A percentile compares a stretch with the other conserved stretches of the same genome.
These are phyloP conservation scores for Stachybotrys chartarum DNA, from an alignment of 2,329 filamentous ascomycete genomes.

Conservation along the genomic window DNA sequence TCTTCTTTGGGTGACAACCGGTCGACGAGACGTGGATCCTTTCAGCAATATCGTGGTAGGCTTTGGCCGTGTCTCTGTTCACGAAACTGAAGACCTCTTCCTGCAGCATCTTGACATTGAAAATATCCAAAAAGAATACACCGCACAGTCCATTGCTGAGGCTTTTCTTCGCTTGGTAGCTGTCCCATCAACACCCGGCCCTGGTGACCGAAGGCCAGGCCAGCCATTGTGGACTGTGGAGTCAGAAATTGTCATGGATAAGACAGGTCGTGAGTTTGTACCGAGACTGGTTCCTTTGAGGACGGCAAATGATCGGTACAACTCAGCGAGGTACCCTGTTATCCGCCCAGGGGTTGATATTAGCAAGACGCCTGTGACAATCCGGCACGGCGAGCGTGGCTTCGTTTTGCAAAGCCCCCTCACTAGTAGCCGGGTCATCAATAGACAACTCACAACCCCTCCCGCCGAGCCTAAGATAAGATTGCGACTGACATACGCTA, in stretches of 20 bases:
- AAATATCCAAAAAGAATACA: not conserved
- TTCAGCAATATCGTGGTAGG: constrained; percentile 3
- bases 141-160: not conserved
- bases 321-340: not conserved
- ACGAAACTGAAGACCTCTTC: not conserved
- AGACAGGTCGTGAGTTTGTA: not conserved
- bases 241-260: not conserved
- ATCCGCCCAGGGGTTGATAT: not conserved
- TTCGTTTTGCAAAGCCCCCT: too few relatives aligned
- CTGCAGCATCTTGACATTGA: not conserved
- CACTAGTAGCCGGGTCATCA: too few relatives aligned
- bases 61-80: not conserved
- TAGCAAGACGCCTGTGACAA: not conserved
- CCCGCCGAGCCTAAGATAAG: too few relatives aligned
- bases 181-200: too few relatives aligned
- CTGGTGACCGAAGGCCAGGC: too few relatives aligned
- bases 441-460: too few relatives aligned
- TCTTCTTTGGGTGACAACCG: constrained; percentile 6
- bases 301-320: not conserved
- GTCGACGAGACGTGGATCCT: constrained; percentile 3
- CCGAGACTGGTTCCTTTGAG: not conserved
- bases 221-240: not conserved
- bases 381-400: not conserved
- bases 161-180: not conserved
- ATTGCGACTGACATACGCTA: too few relatives aligned